Evolutionary conservation across 2,329 filamentous ascomycete genomes (phyloP).

Genomic region (Trichophaea hybrida): DNA sequence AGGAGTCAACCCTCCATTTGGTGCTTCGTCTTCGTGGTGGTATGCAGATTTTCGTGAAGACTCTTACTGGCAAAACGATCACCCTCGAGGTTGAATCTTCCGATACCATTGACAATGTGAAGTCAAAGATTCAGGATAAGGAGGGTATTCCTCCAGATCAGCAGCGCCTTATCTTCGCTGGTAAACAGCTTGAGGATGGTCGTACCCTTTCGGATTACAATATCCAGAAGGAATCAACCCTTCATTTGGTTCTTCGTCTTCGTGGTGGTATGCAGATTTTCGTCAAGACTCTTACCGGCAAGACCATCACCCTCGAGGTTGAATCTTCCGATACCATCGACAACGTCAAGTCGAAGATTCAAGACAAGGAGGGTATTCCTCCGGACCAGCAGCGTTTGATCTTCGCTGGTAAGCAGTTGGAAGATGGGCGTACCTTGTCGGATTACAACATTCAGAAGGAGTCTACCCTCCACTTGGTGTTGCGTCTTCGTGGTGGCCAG

Average conservation of each 20-base stretch:
- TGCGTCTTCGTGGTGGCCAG: slow-evolving; percentile 84
- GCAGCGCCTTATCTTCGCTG: slow-evolving; percentile 55
- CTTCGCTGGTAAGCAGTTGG: slow-evolving; percentile 61
- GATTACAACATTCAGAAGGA: slow-evolving; percentile 99
- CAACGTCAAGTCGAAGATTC: slow-evolving; percentile 58
- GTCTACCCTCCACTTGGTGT: slow-evolving; percentile 94
- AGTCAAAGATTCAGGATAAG: slow-evolving; percentile 70
- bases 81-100: slow-evolving; percentile 53
- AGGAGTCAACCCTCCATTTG: slow-evolving; percentile 96
- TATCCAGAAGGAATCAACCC: slow-evolving; percentile 97
- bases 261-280: slow-evolving; percentile 89
- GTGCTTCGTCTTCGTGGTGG: slow-evolving; percentile 97
- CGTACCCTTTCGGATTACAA: slow-evolving; percentile 90
- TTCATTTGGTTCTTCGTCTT: slow-evolving; percentile 95
- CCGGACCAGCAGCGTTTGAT: slow-evolving; percentile 58
- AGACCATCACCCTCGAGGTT: slow-evolving; percentile 55
- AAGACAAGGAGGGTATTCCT: slow-evolving; percentile 68
- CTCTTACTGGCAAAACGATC: slow-evolving; percentile 59
- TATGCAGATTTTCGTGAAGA: slow-evolving; percentile 71
- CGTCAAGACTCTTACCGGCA: slow-evolving; percentile 59
- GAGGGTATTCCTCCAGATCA: slow-evolving; percentile 60
- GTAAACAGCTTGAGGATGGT: slow-evolving; percentile 73
- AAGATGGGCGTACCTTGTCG: slow-evolving; percentile 76
- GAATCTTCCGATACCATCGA: slow-evolving; percentile 56
- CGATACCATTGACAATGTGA: slow-evolving; percentile 57